A percentile compares a stretch with the other conserved stretches of the same genome.
These are phyloP conservation scores for Acacia confusa DNA, from an alignment of 306 rosid genomes.

Conservation along the genomic window DNA sequence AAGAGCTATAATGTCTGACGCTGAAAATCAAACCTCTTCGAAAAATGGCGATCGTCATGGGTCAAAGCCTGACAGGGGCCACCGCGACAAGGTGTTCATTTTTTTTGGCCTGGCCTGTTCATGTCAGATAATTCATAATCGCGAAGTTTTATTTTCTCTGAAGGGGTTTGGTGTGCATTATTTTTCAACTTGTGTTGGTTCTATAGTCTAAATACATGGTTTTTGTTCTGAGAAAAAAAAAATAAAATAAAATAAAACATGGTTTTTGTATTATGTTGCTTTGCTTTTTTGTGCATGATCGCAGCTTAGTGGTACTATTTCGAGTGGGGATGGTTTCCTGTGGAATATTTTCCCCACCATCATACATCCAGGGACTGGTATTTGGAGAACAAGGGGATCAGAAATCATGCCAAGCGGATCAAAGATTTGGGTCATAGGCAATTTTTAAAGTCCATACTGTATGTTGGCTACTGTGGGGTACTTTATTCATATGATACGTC, in stretches of 20 bases:
- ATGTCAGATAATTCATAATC: neutral
- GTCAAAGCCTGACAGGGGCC: conserved; percentile 31
- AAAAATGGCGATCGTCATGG: conserved; percentile 20
- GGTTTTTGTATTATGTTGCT: neutral
- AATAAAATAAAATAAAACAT: no score
- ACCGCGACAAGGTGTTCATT: conserved; percentile 29
- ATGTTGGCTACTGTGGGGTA: neutral
- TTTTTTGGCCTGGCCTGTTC: neutral
- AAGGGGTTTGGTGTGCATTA: neutral
- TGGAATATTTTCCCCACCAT: neutral
- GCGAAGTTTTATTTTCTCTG: neutral
- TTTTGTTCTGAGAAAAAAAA: no score
- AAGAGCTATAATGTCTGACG: conserved; percentile 60
- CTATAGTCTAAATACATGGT: neutral
- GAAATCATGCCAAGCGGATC: neutral
- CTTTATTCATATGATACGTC: neutral
- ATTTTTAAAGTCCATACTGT: neutral
- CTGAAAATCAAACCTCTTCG: conserved; percentile 32
- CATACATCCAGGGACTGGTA: neutral
- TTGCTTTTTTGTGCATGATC: conserved; percentile 14
- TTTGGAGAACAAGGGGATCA: neutral
- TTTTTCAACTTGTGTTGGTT: neutral
- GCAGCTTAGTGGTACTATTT: neutral
- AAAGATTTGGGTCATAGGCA: neutral
- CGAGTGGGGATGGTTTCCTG: neutral